These are phyloP conservation scores for Nemania sp. DNA, from an alignment of 2,329 filamentous ascomycete genomes.

Conservation along the genomic window DNA sequence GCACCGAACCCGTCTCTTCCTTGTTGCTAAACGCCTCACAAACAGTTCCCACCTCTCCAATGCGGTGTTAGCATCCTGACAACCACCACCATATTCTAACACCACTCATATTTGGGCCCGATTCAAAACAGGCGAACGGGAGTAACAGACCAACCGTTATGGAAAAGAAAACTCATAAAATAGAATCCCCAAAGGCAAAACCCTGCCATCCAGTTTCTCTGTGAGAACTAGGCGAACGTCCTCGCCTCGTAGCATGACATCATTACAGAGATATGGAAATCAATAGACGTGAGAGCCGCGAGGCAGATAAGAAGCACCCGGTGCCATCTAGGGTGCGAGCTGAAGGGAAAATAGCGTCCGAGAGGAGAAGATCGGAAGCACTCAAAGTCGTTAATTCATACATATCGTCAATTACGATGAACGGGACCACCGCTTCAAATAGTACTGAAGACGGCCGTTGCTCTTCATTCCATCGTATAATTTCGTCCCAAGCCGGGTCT, in stretches of 20 bases:
- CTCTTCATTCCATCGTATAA: slow-evolving; percentile 36
- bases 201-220: slow-evolving; percentile 24
- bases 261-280: slow-evolving; percentile 30
- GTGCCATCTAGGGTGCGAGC: slow-evolving; percentile 19
- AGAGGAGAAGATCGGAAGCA: slow-evolving; percentile 11
- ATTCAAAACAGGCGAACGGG: slow-evolving; percentile 4
- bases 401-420: slow-evolving; percentile 28
- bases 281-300: slow-evolving; percentile 39
- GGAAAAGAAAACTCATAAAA: slow-evolving; percentile 12
- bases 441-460: background rate
- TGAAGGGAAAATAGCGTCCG: background rate
- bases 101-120: slow-evolving; percentile 17
- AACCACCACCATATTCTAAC: slow-evolving; percentile 18
- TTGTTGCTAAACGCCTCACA: slow-evolving; percentile 18
- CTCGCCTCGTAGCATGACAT: slow-evolving; percentile 22
- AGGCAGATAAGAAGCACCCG: slow-evolving; percentile 30
- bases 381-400: slow-evolving; percentile 25
- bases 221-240: slow-evolving; percentile 29
- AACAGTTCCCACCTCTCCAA: background rate
- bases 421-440: slow-evolving; percentile 30
- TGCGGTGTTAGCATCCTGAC: slow-evolving; percentile 4
- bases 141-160: background rate
- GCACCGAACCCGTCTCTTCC: slow-evolving; percentile 9
- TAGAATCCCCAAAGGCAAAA: slow-evolving; percentile 27
- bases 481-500: slow-evolving; percentile 44